Base-by-base conservation (phyloP, 345 rosid species). In the Populus ilicifolia region DNA sequence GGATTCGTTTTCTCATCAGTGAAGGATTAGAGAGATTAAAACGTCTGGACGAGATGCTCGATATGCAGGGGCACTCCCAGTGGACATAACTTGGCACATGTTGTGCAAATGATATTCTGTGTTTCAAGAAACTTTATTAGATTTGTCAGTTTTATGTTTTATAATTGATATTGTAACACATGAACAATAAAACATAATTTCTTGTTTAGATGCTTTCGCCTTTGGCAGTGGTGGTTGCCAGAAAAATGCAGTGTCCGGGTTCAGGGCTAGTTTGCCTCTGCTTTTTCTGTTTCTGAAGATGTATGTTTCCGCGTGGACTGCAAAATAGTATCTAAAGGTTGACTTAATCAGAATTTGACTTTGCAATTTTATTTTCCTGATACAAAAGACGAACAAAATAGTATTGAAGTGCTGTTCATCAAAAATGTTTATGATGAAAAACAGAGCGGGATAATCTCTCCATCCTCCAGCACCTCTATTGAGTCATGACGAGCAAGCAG, bases 1-100 rank as follows among this genome's bases (percentile, higher is more conserved):
- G 84, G 88, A 85, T 90, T 62, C 87, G 93, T 13, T 91, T 83
- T 84, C 81, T 93, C 80, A 82, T 93, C 23, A 91, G 97, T 74
- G 95, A 93, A 81, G 98, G 97, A 52, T 70, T 87, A 64, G 92
- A 93, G 86, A 89, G 94, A 81, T 36, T 93, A 72, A 89, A 89
- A 86, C 69, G 85, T 72, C 86, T 90, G 23, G 90, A 92, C 72
- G 97, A 94, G 89, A 91, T 89, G 91, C 91, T 94, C 38, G 95
- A 87, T 69, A 90, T 94, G 94, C 97, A 94, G 82, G 97, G 96
- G 50, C 77, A 76, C 79, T 87, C 83, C 14, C 61, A 62, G 64
- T 35, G 27, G 62, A 62, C 7, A 9, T 16, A 68, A 68, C 41
- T 41, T 39, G 71, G 33, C 23, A 23, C 43, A 33, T 33, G 35